Conservation (phyloP, 768 basidiomycete species). For the Galerina sulciceps region DNA sequence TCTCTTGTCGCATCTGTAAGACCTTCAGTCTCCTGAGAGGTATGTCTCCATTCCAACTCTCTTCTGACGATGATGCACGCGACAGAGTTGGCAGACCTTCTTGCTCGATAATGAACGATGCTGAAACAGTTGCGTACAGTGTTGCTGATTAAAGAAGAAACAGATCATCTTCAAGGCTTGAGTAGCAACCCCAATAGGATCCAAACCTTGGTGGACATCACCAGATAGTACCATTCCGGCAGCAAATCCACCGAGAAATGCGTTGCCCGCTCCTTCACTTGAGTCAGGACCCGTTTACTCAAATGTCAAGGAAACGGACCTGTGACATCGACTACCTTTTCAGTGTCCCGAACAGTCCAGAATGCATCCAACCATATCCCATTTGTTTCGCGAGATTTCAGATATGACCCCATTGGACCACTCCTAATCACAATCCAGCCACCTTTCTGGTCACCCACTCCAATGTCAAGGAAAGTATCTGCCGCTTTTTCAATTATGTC, state of each 20-base stretch:
- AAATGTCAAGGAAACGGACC: conserved; percentile 44
- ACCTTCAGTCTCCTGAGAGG: conserved; percentile 60
- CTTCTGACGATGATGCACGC: conserved; percentile 24
- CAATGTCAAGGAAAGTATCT: conserved; percentile 59
- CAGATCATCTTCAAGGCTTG: conserved; percentile 8
- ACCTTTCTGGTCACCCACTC: conserved; percentile 50
- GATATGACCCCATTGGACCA: conserved; percentile 73
- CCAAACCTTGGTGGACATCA: conserved; percentile 69
- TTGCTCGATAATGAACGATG: conserved; percentile 86
- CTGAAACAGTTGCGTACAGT: conserved; percentile 78
- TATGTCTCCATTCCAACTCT: conserved; percentile 75
- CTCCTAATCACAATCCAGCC: conserved; percentile 78
- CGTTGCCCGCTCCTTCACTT: conserved; percentile 84
- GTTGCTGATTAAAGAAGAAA: conserved; percentile 46
- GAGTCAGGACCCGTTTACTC: conserved; percentile 8
- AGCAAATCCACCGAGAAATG: conserved; percentile 83
- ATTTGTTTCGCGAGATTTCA: conserved; percentile 43
- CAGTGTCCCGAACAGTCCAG: conserved; percentile 54
- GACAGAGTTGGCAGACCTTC: conserved; percentile 68
- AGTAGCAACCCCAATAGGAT: background rate
- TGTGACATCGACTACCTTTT: conserved; percentile 79
- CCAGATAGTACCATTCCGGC: conserved; percentile 68
- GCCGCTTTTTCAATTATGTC: conserved; percentile 70
- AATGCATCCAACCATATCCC: conserved; percentile 75
- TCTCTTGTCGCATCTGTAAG: conserved; percentile 47